Evolutionary conservation across 2,329 filamentous ascomycete species (phyloP).

Genomic region (Nemania abortiva): DNA sequence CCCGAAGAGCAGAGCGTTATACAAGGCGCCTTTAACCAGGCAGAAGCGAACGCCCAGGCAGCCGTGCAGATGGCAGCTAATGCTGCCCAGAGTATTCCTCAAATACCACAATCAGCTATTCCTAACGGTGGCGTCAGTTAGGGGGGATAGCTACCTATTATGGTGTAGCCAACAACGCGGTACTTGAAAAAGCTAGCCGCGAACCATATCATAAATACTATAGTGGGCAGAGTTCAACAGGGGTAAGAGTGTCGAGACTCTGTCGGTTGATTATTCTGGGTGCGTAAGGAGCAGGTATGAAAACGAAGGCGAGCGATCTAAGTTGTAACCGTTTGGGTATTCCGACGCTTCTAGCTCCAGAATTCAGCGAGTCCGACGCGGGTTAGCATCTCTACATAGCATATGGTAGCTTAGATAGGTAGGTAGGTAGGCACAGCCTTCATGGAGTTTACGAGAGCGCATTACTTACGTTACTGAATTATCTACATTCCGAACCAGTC

Average conservation of each 20-base stretch:
- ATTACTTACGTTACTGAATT: slow-evolving; percentile 24
- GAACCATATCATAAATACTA: not conserved
- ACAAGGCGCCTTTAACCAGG: slow-evolving; percentile 44
- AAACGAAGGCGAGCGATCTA: slow-evolving; percentile 22
- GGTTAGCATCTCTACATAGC: slow-evolving; percentile 28
- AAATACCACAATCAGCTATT: slow-evolving; percentile 24
- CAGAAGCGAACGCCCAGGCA: slow-evolving; percentile 45
- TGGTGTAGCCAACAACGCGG: not conserved
- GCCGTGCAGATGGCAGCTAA: slow-evolving; percentile 37
- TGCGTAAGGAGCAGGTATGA: slow-evolving; percentile 23
- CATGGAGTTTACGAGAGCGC: slow-evolving; percentile 26
- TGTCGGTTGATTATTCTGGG: slow-evolving; percentile 16
- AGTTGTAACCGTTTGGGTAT: slow-evolving; percentile 33
- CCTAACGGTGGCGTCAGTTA: slow-evolving; percentile 45
- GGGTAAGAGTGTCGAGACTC: slow-evolving; percentile 12
- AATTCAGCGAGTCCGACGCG: slow-evolving; percentile 12
- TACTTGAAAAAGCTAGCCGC: not conserved
- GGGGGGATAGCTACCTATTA: not conserved
- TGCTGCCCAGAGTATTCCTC: slow-evolving; percentile 28
- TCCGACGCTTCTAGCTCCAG: slow-evolving; percentile 17
- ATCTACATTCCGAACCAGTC: slow-evolving; percentile 24
- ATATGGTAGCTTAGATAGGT: slow-evolving; percentile 37
- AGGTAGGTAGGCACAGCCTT: slow-evolving; percentile 26
- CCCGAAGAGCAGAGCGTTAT: slow-evolving; percentile 45
- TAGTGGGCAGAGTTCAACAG: slow-evolving; percentile 7